A percentile compares a stretch with the other conserved stretches of the same genome.
These are phyloP conservation scores for Piper longum DNA, from an alignment of 164 flowering plant species.

Conservation along the genomic window DNA sequence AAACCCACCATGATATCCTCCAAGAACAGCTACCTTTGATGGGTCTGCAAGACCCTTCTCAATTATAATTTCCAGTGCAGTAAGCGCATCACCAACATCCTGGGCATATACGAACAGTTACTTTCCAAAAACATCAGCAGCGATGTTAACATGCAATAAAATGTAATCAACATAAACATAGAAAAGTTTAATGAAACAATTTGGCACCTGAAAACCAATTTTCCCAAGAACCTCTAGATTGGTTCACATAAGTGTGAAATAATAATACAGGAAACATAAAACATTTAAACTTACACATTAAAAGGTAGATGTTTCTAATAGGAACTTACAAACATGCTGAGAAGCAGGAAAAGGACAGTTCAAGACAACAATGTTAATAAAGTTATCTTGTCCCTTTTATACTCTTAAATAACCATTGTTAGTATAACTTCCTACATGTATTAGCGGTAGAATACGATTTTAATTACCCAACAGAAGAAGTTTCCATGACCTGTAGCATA, in stretches of 20 bases:
- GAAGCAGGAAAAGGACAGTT: too few species aligned
- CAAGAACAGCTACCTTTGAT: constrained; percentile 65
- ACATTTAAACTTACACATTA: too few species aligned
- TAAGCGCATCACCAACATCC: constrained; percentile 92
- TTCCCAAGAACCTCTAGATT: constrained; percentile 96
- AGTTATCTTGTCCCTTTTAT: too few species aligned
- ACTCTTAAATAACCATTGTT: too few species aligned
- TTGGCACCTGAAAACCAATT: constrained; percentile 66
- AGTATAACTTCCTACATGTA: too few species aligned
- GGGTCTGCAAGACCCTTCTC: constrained; percentile 67
- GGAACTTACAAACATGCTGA: too few species aligned
- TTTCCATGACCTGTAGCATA: too few species aligned
- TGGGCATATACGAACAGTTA: constrained; percentile 11
- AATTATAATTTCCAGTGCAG: constrained; percentile 60
- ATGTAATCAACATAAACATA: neutral
- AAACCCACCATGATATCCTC: constrained; percentile 99
- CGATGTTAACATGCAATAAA: neutral
- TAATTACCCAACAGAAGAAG: too few species aligned
- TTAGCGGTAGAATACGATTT: too few species aligned
- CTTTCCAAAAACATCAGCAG: neutral
- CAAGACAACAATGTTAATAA: too few species aligned
- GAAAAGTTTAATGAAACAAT: constrained; percentile 2
- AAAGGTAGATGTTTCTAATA: too few species aligned
- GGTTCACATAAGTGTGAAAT: constrained; percentile 7
- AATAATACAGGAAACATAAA: too few species aligned